Conservation (phyloP, 2,329 filamentous ascomycete genomes). For the Dactylellina haptotyla region DNA sequence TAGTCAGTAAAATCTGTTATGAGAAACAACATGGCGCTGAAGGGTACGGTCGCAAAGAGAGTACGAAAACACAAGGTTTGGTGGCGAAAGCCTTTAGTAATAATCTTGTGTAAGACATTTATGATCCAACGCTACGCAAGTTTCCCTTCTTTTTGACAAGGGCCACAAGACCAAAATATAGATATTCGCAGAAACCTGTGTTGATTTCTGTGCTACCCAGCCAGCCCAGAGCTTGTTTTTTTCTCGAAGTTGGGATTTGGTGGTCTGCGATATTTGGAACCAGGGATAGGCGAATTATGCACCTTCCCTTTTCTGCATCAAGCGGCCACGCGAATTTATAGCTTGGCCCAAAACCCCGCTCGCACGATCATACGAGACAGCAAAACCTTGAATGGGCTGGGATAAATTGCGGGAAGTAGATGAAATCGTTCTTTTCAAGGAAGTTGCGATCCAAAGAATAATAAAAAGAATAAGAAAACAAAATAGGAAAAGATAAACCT, state of each 20-base stretch:
- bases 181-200: slow-evolving; percentile 35
- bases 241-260: slow-evolving; percentile 16
- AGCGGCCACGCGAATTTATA: slow-evolving; percentile 46
- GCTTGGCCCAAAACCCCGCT: slow-evolving; percentile 41
- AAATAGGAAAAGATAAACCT: slow-evolving; percentile 15
- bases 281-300: slow-evolving; percentile 51
- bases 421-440: slow-evolving; percentile 7
- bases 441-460: slow-evolving; percentile 9
- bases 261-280: slow-evolving; percentile 31
- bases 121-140: slow-evolving; percentile 1
- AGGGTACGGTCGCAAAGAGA: neutral
- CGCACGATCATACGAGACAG: slow-evolving; percentile 32
- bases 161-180: slow-evolving; percentile 30
- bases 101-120: slow-evolving; percentile 13
- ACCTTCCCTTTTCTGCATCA: slow-evolving; percentile 52
- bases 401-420: neutral
- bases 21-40: slow-evolving; percentile 35
- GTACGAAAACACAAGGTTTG: slow-evolving; percentile 19
- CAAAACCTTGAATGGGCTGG: neutral
- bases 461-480: neutral
- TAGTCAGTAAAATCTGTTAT: slow-evolving; percentile 53
- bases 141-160: neutral
- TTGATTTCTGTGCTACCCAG: slow-evolving; percentile 44
- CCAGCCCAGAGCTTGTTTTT: neutral
- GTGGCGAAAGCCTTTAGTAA: neutral